phyloP scores from a whole-genome alignment of 768 basidiomycete genomes.

The Leccinum longicurvipes region DNA sequence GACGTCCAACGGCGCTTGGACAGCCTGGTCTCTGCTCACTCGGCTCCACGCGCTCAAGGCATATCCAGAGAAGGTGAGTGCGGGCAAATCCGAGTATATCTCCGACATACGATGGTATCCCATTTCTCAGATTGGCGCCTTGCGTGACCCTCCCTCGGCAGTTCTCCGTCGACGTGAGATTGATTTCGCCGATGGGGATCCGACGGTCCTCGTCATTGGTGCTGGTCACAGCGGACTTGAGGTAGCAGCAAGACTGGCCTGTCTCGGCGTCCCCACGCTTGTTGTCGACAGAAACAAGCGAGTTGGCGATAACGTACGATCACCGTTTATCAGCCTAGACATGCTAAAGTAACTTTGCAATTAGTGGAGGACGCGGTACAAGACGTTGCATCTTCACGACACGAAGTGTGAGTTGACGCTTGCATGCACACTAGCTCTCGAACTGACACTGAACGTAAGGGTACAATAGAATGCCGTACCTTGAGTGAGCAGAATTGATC shows the following conservation, averaged over 20 bases:
- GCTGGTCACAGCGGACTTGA: constrained; percentile 67
- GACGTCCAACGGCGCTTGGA: constrained; percentile 43
- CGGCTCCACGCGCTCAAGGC: constrained; percentile 54
- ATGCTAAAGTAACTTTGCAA: not conserved
- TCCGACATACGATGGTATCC: not conserved
- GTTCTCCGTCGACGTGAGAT: constrained; percentile 36
- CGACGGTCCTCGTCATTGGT: constrained; percentile 60
- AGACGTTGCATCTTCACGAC: constrained; percentile 52
- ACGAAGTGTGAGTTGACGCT: constrained; percentile 40
- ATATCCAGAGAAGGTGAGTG: constrained; percentile 42
- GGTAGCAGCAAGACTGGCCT: constrained; percentile 58
- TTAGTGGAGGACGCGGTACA: constrained; percentile 57
- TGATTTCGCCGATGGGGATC: constrained; percentile 45
- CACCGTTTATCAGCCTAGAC: not conserved
- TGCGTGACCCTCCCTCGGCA: constrained; percentile 36
- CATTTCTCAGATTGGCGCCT: constrained; percentile 29
- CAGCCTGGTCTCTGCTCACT: constrained; percentile 57
- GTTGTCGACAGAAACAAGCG: constrained; percentile 51
- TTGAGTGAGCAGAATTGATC: constrained; percentile 37
- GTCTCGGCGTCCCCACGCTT: constrained; percentile 51
- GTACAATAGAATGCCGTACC: constrained; percentile 53
- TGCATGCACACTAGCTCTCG: not conserved
- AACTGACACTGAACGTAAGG: constrained; percentile 29
- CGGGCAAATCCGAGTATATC: not conserved
- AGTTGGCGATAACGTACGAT: constrained; percentile 45